These are phyloP conservation scores for Fusarium equiseti DNA, from an alignment of 2,329 filamentous ascomycete genomes.

Conservation along the genomic window DNA sequence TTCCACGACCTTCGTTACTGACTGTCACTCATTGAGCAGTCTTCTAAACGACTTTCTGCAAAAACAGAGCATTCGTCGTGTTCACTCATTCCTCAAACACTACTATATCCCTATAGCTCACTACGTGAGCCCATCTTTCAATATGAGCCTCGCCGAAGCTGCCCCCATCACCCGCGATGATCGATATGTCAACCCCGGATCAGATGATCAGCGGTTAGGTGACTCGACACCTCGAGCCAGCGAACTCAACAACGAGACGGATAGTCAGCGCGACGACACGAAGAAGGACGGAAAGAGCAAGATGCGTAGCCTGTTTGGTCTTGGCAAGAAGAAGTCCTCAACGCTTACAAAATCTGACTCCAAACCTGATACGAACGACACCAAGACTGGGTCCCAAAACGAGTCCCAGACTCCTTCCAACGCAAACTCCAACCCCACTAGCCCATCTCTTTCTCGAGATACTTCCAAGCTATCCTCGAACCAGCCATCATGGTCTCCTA, in stretches of 20 bases:
- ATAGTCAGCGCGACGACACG: conserved; percentile 24
- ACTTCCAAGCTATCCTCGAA: conserved; percentile 55
- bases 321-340: conserved; percentile 69
- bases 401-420: conserved; percentile 52
- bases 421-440: conserved; percentile 49
- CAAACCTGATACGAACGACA: conserved; percentile 23
- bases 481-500: conserved; percentile 57
- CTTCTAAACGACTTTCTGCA: conserved; percentile 16
- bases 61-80: not conserved
- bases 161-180: conserved; percentile 37
- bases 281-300: conserved; percentile 56
- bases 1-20: conserved; percentile 34
- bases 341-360: conserved; percentile 29
- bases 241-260: conserved; percentile 60
- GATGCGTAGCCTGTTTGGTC: conserved; percentile 69
- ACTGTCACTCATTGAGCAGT: conserved; percentile 27
- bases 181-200: conserved; percentile 36
- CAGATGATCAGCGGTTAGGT: conserved; percentile 46
- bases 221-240: conserved; percentile 51
- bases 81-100: conserved; percentile 2
- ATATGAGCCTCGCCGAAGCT: conserved; percentile 51
- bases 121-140: conserved; percentile 10
- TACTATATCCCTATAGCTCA: not conserved
- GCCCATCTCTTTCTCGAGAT: conserved; percentile 52
- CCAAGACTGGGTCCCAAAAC: conserved; percentile 32